phyloP scores from a whole-genome alignment of 306 rosid species.

The Ormosia emarginata region DNA sequence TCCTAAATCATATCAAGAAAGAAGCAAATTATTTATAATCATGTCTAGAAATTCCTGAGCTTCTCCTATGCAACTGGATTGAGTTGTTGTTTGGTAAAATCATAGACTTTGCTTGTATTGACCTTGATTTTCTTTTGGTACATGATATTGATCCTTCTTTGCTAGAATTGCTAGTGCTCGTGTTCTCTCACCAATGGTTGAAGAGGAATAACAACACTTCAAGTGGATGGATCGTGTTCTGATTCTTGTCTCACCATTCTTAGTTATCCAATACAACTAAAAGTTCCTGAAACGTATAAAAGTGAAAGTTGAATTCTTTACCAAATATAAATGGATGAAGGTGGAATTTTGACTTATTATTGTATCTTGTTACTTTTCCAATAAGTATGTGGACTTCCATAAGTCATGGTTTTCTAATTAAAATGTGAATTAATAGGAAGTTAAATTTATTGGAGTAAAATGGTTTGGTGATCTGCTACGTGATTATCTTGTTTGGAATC shows the following conservation, averaged over 20 bases:
- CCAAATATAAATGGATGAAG: slow-evolving; percentile 7
- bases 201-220: not conserved
- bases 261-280: not conserved
- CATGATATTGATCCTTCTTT: not conserved
- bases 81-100: not conserved
- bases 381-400: not conserved
- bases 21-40: not conserved
- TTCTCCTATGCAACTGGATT: too few species aligned
- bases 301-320: not conserved
- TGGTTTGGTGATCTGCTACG: not conserved
- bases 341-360: not conserved
- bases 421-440: not conserved
- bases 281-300: not conserved
- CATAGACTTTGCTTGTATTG: slow-evolving; percentile 3
- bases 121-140: not conserved
- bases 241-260: slow-evolving; percentile 14
- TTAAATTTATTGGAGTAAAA: not conserved
- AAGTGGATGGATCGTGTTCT: not conserved
- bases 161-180: not conserved
- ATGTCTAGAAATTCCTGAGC: not conserved
- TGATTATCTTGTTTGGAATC: too few species aligned
- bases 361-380: not conserved
- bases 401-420: not conserved
- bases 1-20: not conserved
- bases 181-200: not conserved